phyloP scores from a whole-genome alignment of 495 filamentous ascomycete species.

The Aspergillus asperescens region DNA sequence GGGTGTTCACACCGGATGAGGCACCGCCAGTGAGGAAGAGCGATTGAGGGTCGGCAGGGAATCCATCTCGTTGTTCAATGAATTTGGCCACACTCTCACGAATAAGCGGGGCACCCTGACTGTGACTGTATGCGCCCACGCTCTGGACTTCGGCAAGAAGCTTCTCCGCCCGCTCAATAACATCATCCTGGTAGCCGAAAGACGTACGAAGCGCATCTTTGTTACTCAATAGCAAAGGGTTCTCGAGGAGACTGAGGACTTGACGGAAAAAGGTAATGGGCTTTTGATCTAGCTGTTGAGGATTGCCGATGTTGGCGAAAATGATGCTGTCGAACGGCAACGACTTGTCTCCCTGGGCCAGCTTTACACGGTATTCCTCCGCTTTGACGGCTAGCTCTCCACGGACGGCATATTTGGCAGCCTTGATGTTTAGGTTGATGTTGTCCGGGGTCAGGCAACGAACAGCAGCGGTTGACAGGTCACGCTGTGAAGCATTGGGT shows the following conservation, averaged over 20 bases:
- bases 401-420: conserved; percentile 92
- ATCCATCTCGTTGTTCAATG: conserved; percentile 87
- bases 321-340: conserved; percentile 89
- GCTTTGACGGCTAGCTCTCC: conserved; percentile 89
- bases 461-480: conserved; percentile 52
- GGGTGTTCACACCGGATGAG: conserved; percentile 87
- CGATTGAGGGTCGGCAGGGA: conserved; percentile 66
- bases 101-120: conserved; percentile 78
- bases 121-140: conserved; percentile 94
- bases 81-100: conserved; percentile 86
- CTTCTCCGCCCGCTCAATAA: conserved; percentile 73
- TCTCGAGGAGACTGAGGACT: conserved; percentile 89
- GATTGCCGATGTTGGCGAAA: conserved; percentile 97
- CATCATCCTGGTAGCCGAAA: conserved; percentile 81
- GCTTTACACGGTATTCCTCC: conserved; percentile 74
- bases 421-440: conserved; percentile 81
- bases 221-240: conserved; percentile 75
- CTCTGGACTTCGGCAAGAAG: conserved; percentile 78
- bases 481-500: conserved; percentile 32
- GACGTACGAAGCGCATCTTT: conserved; percentile 58
- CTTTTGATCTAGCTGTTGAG: conserved; percentile 97
- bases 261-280: conserved; percentile 99
- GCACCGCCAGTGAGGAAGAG: conserved; percentile 89
- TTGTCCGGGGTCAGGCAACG: conserved; percentile 73
- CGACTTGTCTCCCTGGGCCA: conserved; percentile 54